A percentile compares a stretch with the other conserved stretches of the same genome.
phyloP scores from a whole-genome alignment of 129 eudicot species.

The Rutidosis leptorrhynchoides region DNA sequence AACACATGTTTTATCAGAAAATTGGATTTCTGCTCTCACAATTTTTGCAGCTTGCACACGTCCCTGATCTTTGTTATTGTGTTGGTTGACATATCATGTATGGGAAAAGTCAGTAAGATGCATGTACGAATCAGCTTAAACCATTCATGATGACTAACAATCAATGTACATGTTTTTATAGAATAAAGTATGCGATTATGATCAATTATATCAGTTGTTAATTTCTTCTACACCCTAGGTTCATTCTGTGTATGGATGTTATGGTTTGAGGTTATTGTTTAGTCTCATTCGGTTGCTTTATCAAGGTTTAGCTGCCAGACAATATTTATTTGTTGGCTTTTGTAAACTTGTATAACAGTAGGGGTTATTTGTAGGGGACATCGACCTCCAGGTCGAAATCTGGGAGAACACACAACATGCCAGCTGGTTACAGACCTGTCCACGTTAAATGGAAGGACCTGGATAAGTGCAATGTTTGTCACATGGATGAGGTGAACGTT shows the following conservation, averaged over 20 bases:
- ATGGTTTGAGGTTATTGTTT: not conserved
- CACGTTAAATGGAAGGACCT: constrained; percentile 92
- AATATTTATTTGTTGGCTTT: too few species aligned
- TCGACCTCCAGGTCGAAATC: constrained; percentile 46
- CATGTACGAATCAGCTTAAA: not conserved
- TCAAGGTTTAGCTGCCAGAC: not conserved
- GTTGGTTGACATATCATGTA: not conserved
- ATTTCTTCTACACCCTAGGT: not conserved
- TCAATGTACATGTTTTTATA: not conserved
- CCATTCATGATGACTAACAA: not conserved
- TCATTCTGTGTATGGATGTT: not conserved
- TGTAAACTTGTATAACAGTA: not conserved
- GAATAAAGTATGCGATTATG: not conserved
- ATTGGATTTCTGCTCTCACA: not conserved
- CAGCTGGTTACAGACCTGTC: constrained; percentile 75
- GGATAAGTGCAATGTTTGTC: constrained; percentile 95
- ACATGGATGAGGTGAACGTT: constrained; percentile 87
- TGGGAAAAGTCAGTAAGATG: not conserved
- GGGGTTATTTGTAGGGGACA: constrained; percentile 53
- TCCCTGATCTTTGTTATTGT: not conserved
- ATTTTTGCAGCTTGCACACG: not conserved
- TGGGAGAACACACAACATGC: constrained; percentile 43
- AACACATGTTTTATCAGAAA: not conserved
- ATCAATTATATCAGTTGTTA: not conserved
- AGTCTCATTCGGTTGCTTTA: not conserved